Percentiles rank a stretch among this genome's conserved stretches.
Evolutionary conservation across 768 basidiomycete species (phyloP).

Genomic region (Boletellus emodensis): DNA sequence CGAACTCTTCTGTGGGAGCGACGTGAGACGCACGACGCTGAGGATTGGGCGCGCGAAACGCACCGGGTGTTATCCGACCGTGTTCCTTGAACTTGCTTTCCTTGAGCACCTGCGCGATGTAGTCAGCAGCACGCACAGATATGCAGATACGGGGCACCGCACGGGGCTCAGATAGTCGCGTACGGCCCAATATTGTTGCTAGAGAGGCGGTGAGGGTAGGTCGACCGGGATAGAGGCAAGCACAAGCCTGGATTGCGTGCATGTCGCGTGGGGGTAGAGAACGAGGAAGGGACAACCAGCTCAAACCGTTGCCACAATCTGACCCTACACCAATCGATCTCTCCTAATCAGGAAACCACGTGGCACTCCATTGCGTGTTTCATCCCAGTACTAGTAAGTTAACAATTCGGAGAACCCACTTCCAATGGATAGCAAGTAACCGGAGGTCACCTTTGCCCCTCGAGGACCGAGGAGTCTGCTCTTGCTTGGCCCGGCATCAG

Average conservation of each 20-base stretch:
- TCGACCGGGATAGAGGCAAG: neutral
- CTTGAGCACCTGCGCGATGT: conserved; percentile 70
- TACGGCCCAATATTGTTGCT: conserved; percentile 93
- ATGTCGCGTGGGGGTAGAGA: conserved; percentile 24
- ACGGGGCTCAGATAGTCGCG: conserved; percentile 93
- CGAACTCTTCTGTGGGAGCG: conserved; percentile 78
- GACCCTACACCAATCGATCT: conserved; percentile 32
- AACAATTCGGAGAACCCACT: neutral
- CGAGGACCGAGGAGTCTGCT: neutral
- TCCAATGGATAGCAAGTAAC: neutral
- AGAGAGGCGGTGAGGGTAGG: conserved; percentile 2
- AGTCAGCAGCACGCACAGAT: conserved; percentile 26
- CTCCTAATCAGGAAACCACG: conserved; percentile 29
- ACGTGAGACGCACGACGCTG: conserved; percentile 7
- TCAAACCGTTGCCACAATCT: conserved; percentile 26
- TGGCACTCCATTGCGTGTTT: conserved; percentile 4
- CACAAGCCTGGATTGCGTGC: conserved; percentile 47
- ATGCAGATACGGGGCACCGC: conserved; percentile 31
- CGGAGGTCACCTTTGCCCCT: neutral
- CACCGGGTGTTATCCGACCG: conserved; percentile 92
- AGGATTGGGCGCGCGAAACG: conserved; percentile 19
- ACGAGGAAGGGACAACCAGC: conserved; percentile 15
- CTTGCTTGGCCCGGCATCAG: neutral
- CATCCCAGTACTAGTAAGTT: too few species aligned
- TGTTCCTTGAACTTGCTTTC: conserved; percentile 99